phyloP scores from a whole-genome alignment of 805 yeast species.

The Wickerhamomyces bisporus region DNA sequence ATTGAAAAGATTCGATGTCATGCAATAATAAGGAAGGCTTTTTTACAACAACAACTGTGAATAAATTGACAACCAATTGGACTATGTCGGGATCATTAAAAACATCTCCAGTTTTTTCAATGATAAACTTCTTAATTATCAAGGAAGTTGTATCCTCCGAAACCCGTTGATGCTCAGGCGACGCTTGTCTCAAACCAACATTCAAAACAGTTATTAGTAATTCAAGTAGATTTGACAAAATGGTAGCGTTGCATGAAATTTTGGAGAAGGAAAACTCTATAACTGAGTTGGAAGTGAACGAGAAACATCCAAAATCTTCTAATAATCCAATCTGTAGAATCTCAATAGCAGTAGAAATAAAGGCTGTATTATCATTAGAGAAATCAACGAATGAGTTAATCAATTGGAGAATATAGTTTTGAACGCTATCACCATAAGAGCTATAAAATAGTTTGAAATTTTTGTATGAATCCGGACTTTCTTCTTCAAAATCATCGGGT shows the following conservation, averaged over 20 bases:
- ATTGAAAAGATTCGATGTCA: conserved; percentile 22
- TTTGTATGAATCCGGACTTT: conserved; percentile 20
- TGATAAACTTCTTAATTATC: conserved; percentile 17
- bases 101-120: conserved; percentile 22
- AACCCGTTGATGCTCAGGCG: conserved; percentile 3
- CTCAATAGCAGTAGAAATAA: conserved; percentile 59
- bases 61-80: conserved; percentile 46
- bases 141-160: conserved; percentile 9
- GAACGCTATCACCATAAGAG: conserved; percentile 50
- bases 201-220: conserved; percentile 15
- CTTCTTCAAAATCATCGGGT: conserved; percentile 45
- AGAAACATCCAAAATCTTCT: conserved; percentile 68
- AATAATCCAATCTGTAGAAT: conserved; percentile 60
- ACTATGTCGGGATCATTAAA: conserved; percentile 55
- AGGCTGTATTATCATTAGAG: conserved; percentile 32
- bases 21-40: conserved; percentile 45
- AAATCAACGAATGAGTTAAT: conserved; percentile 19
- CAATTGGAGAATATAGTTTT: conserved; percentile 31
- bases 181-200: conserved; percentile 11
- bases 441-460: conserved; percentile 22
- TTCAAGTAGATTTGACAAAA: conserved; percentile 11
- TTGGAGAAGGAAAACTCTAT: conserved; percentile 36
- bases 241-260: conserved; percentile 8
- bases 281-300: conserved; percentile 38
- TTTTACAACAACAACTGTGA: conserved; percentile 42